Conservation (phyloP, 2,329 filamentous ascomycete genomes). For the Colletotrichum sp. region DNA sequence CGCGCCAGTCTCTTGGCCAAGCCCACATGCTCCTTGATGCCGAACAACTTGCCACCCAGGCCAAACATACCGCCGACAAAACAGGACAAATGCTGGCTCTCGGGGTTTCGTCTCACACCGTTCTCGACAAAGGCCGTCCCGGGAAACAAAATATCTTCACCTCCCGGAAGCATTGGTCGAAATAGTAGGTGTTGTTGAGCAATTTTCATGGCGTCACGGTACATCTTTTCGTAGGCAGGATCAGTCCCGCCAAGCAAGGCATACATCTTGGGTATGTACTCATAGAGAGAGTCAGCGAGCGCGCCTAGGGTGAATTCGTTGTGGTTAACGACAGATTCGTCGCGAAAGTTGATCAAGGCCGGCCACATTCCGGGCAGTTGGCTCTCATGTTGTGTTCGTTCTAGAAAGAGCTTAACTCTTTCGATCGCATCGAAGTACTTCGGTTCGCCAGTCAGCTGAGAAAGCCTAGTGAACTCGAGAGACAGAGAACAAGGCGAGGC, state of each 20-base stretch:
- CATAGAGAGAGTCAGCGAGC: slow-evolving; percentile 45
- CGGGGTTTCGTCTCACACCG: slow-evolving; percentile 26
- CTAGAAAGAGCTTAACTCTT: slow-evolving; percentile 70
- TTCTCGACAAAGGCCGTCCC: slow-evolving; percentile 35
- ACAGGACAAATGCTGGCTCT: slow-evolving; percentile 53
- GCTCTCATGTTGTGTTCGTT: slow-evolving; percentile 69
- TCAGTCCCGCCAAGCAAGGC: slow-evolving; percentile 63
- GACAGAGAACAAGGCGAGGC: slow-evolving; percentile 67
- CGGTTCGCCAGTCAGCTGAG: slow-evolving; percentile 72
- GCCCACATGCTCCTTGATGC: slow-evolving; percentile 44
- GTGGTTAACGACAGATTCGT: slow-evolving; percentile 40
- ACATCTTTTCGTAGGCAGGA: slow-evolving; percentile 60
- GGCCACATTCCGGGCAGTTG: slow-evolving; percentile 78
- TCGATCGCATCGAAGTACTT: slow-evolving; percentile 79
- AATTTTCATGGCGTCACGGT: slow-evolving; percentile 59
- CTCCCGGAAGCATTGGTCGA: slow-evolving; percentile 67
- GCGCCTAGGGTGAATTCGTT: slow-evolving; percentile 41
- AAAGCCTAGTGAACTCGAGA: slow-evolving; percentile 75
- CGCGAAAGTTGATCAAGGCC: slow-evolving; percentile 63
- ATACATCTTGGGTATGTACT: slow-evolving; percentile 49
- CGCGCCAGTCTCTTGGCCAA: slow-evolving; percentile 49
- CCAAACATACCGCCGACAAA: slow-evolving; percentile 58
- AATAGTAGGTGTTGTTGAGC: slow-evolving; percentile 65
- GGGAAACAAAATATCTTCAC: slow-evolving; percentile 64
- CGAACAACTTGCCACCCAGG: slow-evolving; percentile 50